Conservation (phyloP, 2,329 filamentous ascomycete genomes). For the Microascus cirrosus region DNA sequence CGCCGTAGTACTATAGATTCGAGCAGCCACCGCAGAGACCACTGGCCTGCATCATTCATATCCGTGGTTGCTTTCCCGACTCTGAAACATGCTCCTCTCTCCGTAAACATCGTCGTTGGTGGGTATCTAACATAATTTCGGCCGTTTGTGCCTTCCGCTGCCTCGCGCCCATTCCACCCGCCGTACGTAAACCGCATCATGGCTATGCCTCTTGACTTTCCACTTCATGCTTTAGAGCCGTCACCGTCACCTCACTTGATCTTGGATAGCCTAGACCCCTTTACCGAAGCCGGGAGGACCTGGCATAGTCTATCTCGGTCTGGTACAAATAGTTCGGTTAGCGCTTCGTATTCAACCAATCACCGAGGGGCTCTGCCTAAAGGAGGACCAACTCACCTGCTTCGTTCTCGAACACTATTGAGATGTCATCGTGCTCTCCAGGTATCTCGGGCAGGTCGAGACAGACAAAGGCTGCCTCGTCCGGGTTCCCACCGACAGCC, state of each 20-base stretch:
- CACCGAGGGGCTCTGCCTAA: background rate
- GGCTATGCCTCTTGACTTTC: background rate
- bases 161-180: background rate
- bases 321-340: constrained; percentile 13
- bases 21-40: no score
- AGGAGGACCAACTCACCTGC: constrained; percentile 44
- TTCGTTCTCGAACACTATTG: constrained; percentile 72
- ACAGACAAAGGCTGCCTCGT: constrained; percentile 66
- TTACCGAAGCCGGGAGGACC: constrained; percentile 45
- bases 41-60: no score
- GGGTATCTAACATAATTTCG: background rate
- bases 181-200: background rate
- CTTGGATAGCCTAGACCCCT: constrained; percentile 25
- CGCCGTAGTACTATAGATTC: no score
- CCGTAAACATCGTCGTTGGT: background rate
- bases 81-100: background rate
- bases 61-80: background rate
- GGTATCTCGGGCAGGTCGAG: constrained; percentile 82
- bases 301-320: constrained; percentile 42
- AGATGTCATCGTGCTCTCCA: constrained; percentile 86
- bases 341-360: background rate
- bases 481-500: constrained; percentile 15
- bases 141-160: background rate
- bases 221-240: background rate
- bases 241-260: constrained; percentile 2